Conservation (phyloP, 805 yeast species). For the Saccharomycodes ludwigii region DNA sequence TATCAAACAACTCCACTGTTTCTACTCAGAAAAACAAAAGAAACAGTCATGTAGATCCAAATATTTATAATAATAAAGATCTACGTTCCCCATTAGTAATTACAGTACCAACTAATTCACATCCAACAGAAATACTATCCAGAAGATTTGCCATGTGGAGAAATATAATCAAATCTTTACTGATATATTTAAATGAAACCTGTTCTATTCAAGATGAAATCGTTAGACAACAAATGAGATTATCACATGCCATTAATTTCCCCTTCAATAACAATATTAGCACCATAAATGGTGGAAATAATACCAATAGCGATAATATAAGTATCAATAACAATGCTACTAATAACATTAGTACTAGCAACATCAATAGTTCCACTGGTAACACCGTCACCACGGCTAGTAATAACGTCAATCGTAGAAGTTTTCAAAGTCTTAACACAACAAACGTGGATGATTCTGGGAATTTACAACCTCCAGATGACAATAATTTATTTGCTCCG, state of each 20-base stretch:
- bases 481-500: constrained; percentile 51
- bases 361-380: neutral
- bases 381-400: neutral
- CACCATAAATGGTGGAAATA: too few relatives aligned
- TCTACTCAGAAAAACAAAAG: too few relatives aligned
- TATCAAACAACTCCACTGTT: too few relatives aligned
- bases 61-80: too few relatives aligned
- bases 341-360: neutral
- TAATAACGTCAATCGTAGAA: neutral
- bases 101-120: constrained; percentile 44
- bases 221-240: constrained; percentile 66
- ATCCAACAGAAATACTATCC: constrained; percentile 83
- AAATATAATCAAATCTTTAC: constrained; percentile 57
- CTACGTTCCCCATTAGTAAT: constrained; percentile 37
- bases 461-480: constrained; percentile 29
- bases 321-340: constrained; percentile 7
- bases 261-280: constrained; percentile 21
- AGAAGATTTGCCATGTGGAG: constrained; percentile 82
- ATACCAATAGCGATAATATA: constrained; percentile 5
- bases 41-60: too few relatives aligned
- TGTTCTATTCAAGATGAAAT: constrained; percentile 83
- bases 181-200: constrained; percentile 64
- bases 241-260: constrained; percentile 62
- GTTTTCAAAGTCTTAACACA: constrained; percentile 50
- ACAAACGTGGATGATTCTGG: constrained; percentile 58